These are phyloP conservation scores for Aspergillus pseudotamarii DNA, from an alignment of 2,329 filamentous ascomycete species.

Conservation along the genomic window DNA sequence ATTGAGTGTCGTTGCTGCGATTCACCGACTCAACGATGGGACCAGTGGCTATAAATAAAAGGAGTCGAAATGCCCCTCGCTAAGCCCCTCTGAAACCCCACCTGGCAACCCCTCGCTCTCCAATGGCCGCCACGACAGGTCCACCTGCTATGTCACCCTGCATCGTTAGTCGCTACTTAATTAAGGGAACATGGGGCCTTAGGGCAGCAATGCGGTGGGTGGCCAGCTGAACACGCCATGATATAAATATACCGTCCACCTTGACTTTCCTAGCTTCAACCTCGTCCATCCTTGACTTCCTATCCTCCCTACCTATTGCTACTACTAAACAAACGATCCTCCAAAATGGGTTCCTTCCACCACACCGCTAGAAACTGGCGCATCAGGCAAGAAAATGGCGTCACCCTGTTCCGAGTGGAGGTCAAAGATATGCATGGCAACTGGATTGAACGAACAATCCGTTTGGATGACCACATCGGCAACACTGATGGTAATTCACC, in stretches of 20 bases:
- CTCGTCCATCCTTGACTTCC: neutral
- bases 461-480: conserved; percentile 23
- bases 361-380: conserved; percentile 15
- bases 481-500: conserved; percentile 18
- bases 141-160: conserved; percentile 3
- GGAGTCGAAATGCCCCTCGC: neutral
- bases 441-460: conserved; percentile 12
- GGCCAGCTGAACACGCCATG: neutral
- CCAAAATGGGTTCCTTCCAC: conserved; percentile 23
- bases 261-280: neutral
- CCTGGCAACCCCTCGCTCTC: neutral
- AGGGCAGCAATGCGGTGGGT: conserved; percentile 2
- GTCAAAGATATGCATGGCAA: conserved; percentile 13
- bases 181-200: neutral
- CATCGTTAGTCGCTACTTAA: conserved; percentile 1
- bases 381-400: conserved; percentile 14
- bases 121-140: neutral
- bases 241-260: neutral
- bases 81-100: conserved; percentile 4
- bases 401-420: conserved; percentile 13
- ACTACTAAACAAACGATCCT: neutral
- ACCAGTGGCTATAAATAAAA: neutral
- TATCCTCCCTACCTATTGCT: too few species aligned
- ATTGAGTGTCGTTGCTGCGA: neutral
- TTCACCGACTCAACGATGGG: neutral